Evolutionary conservation across 805 yeast genomes (phyloP).

Genomic region (Metschnikowia santaceciliae): DNA sequence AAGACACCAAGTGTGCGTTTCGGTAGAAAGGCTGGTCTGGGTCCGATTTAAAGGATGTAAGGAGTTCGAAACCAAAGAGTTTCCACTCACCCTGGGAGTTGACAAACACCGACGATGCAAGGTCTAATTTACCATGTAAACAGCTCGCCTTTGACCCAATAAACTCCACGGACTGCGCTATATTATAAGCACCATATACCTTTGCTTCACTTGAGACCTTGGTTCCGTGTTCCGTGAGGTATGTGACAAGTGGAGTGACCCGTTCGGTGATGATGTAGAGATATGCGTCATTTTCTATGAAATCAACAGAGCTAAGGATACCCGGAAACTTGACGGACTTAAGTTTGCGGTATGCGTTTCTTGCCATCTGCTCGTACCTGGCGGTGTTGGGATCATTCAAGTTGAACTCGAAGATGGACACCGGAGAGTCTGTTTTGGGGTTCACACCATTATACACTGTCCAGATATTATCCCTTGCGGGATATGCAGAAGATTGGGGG

Average conservation of each 20-base stretch:
- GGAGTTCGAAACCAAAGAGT: conserved; percentile 74
- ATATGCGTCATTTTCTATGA: conserved; percentile 54
- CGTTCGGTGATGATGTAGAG: conserved; percentile 66
- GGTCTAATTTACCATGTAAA: conserved; percentile 60
- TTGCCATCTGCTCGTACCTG: conserved; percentile 28
- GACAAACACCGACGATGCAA: conserved; percentile 53
- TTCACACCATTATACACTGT: conserved; percentile 55
- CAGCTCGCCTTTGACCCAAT: conserved; percentile 56
- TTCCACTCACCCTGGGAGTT: conserved; percentile 76
- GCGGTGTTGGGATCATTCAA: conserved; percentile 35
- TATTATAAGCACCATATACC: conserved; percentile 52
- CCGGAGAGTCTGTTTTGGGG: conserved; percentile 48
- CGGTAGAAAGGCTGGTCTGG: conserved; percentile 43
- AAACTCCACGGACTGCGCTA: conserved; percentile 52
- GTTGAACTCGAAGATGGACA: conserved; percentile 66
- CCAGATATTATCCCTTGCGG: conserved; percentile 50
- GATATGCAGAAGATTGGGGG: conserved; percentile 16
- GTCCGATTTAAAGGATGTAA: conserved; percentile 46
- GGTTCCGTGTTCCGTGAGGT: conserved; percentile 30
- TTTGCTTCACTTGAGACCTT: conserved; percentile 33
- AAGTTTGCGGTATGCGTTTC: conserved; percentile 39
- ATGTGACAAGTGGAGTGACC: conserved; percentile 48
- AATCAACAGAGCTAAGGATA: conserved; percentile 57
- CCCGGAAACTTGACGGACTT: conserved; percentile 69
- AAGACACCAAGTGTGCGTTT: conserved; percentile 23